Conservation (phyloP, 805 yeast genomes). For the Candida bentonensis region DNA sequence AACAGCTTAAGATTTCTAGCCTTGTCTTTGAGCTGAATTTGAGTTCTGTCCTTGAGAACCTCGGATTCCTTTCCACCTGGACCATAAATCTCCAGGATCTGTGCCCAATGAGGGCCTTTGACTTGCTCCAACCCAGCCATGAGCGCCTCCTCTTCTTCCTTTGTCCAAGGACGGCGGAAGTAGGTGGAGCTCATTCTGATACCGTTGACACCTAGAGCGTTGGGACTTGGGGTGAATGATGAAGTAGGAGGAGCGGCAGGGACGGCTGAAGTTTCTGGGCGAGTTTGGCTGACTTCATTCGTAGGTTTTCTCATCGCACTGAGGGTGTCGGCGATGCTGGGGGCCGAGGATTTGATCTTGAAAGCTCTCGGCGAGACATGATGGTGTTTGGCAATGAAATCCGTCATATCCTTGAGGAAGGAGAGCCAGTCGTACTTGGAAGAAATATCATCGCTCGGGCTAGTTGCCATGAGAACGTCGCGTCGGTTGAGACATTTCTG, state of each 20-base stretch:
- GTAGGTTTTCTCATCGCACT: not conserved
- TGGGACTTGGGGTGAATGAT: not conserved
- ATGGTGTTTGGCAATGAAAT: constrained; percentile 51
- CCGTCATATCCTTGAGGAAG: constrained; percentile 65
- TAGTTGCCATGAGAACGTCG: constrained; percentile 35
- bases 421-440: constrained; percentile 77
- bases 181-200: not conserved
- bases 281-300: not conserved
- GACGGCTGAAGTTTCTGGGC: not conserved
- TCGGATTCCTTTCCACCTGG: constrained; percentile 85
- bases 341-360: not conserved
- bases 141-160: constrained; percentile 77
- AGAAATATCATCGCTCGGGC: constrained; percentile 38
- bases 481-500: constrained; percentile 60
- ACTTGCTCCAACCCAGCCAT: constrained; percentile 58
- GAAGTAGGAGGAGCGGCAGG: not conserved
- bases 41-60: constrained; percentile 71
- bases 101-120: constrained; percentile 90
- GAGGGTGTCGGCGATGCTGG: not conserved
- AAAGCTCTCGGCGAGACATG: constrained; percentile 3
- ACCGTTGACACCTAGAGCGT: too few species aligned
- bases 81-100: constrained; percentile 79
- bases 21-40: constrained; percentile 88
- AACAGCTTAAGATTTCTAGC: constrained; percentile 93
- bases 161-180: constrained; percentile 70